Base-by-base conservation (phyloP, 208 protist genomes). In the Leishmania major region DNA sequence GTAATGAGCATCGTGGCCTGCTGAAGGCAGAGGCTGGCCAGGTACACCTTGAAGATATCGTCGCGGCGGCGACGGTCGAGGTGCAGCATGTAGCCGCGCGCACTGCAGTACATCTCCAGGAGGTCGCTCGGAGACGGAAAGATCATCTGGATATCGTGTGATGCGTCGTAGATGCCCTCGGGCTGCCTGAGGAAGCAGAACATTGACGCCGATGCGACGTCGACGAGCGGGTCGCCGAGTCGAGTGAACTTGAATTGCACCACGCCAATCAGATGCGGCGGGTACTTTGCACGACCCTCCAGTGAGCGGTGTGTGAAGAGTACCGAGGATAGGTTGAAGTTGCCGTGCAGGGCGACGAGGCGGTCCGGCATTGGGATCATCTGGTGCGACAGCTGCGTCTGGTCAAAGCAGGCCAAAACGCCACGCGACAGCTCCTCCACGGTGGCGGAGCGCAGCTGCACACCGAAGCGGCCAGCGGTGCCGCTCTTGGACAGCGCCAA, bases 31-130 rank as follows among this genome's bases (percentile, higher is more conserved):
- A 91, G 76, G 11, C 87, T 87, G 51, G 91, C 85, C 2, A 96
- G 72, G 83, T 96, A 96, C 28, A 96, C 91, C 66, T 81, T 91
- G 83, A 96, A 96, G 69, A 96, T 94, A 69, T 88, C 87, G 45
- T 96, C 88, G 40, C 92, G 87, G 43, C 84, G 82, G 31, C 53
- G 78, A 28, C 85, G 77, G 73, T 91, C 89, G 53, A 96, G 79
- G 67, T 89, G 84, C 49, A 84, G 89, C 89, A 94, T 89, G 84
- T 96, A 96, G 51, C 90, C 88, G 45, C 89, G 88, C 11, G 81
- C 80, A 66, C 78, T 88, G 84, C 92, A 96, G 87, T 96, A 96
- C 85, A 85, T 87, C 55, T 96, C 89, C 0, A 96, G 71, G 43
- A 96, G 91, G 59, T 91, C 89, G 57, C 76, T 83, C 0, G 89